Evolutionary conservation across 179 eudicot species (phyloP), one percentile per base, ranked within the genome.

Genomic region (Heliamphora pulchella): DNA sequence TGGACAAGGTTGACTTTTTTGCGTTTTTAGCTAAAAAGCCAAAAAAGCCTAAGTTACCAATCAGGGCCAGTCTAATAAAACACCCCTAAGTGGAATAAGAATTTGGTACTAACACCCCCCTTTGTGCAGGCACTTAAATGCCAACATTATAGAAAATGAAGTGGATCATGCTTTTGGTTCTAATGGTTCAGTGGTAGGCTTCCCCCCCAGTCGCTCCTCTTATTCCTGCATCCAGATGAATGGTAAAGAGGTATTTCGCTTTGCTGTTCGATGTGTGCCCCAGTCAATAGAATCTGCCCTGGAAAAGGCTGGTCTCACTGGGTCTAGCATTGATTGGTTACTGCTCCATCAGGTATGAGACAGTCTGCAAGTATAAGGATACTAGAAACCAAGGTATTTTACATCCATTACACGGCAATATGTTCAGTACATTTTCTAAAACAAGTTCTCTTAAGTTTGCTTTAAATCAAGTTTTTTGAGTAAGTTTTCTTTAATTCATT

Each of bases 161-260:
- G 77, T 81, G 18, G 88, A 88, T 74, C 83, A 84, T 73, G 87
- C 80, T 31, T 76, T 82, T 75, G 91, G 85, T 78, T 84, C 89
- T 73, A 88, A 92, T 74, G 94, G 93, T 63, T 84, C 91, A 22
- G 86, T 84, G 71, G 63, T 79, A 20, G 90, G 88, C 46, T 88
- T 91, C 76, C 92, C 97, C 3, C 92, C 94, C 1, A 84, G 57
- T 62, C 87, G 74, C n/a, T 76, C 91, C 44, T 82, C 90, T 43
- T 96, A 86, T 86, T 94, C 98, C 3, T 81, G 84, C 81, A 89
- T 96, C 67, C 85, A 89, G 67, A 96, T 96, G 99, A 92, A 94
- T 71, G 99, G 99, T 11, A 90, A 89, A 64, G 98, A 96, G 87
- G 98, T 96, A 58, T 96, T 94, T 81, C 93, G 93, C 46, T 93